Base-by-base conservation (phyloP, 148 eudicot species). In the Cornus controversa region DNA sequence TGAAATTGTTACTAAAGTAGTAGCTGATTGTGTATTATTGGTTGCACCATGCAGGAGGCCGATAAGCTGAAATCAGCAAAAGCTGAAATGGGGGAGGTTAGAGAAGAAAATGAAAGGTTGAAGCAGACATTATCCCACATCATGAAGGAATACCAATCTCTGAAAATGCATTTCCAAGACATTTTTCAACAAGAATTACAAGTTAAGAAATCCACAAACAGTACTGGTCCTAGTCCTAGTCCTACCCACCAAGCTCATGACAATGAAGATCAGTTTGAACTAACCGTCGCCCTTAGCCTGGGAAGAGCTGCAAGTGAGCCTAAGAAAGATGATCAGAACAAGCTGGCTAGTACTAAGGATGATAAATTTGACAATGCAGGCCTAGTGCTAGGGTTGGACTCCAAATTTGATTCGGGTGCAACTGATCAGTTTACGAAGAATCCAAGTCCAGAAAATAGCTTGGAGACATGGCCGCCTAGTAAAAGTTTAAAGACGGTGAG, bases 31-130 rank as follows among this genome's bases (percentile, higher is more conserved):
- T n/a, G 18, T 24, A 10, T 47, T 50, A 0, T n/a, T n/a, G n/a
- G 13, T n/a, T 47, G 10, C 22, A 25, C 34, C 34, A n/a, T n/a
- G 1, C 62, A 86, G 89, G 84, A 78, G 16, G n/a, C n/a, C n/a
- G 82, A 80, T 69, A 75, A 80, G 25, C 69, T 82, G 8, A 78
- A 72, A 75, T 82, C 84, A 73, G 80, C 85, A 15, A 82, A 84
- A 82, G 85, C 71, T 25, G 85, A 88, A 84, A 88, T 88, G 86
- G 83, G 83, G 31, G 81, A 84, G 77, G 84, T 84, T 11, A 80
- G 81, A 74, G 89, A 82, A 72, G 91, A 88, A 75, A 88, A 86
- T 60, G 81, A 84, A 69, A 84, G 76, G 69, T 42, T 88, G 72
- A 88, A 84, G 78, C 83, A 65, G 67, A 62, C 84, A 26, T 73